phyloP scores from a whole-genome alignment of 2,329 filamentous ascomycete genomes.

The Amphichorda felina region DNA sequence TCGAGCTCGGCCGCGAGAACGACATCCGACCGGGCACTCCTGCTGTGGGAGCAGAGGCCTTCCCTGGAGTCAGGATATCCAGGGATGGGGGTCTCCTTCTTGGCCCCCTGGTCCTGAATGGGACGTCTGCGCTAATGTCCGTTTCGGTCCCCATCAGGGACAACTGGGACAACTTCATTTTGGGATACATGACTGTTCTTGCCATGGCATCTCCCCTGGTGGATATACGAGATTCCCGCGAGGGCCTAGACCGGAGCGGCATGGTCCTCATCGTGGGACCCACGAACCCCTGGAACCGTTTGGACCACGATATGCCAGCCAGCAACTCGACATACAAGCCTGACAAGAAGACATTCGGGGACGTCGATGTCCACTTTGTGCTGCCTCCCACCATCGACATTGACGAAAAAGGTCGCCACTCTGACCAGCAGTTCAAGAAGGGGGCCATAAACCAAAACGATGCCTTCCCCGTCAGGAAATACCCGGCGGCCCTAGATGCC shows the following conservation, averaged over 20 bases:
- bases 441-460: constrained; percentile 19
- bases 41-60: constrained; percentile 33
- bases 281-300: constrained; percentile 52
- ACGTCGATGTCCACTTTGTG: constrained; percentile 43
- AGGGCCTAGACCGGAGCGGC: constrained; percentile 61
- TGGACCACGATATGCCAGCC: constrained; percentile 30
- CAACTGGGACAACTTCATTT: constrained; percentile 44
- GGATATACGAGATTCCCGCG: constrained; percentile 47
- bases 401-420: constrained; percentile 15
- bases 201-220: constrained; percentile 54
- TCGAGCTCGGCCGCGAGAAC: constrained; percentile 28
- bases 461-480: constrained; percentile 48
- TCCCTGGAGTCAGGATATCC: constrained; percentile 36
- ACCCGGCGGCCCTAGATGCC: constrained; percentile 49
- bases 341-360: constrained; percentile 22
- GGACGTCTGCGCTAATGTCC: constrained; percentile 64
- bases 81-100: constrained; percentile 52
- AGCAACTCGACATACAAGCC: constrained; percentile 34
- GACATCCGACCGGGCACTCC: constrained; percentile 25
- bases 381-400: constrained; percentile 34
- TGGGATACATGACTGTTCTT: constrained; percentile 80
- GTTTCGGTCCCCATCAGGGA: constrained; percentile 70
- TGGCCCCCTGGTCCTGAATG: constrained; percentile 63
- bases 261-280: constrained; percentile 62
- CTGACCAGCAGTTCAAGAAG: constrained; percentile 2